phyloP scores from a whole-genome alignment of 2,329 filamentous ascomycete species.

The Penicillium aurantiogriseum region DNA sequence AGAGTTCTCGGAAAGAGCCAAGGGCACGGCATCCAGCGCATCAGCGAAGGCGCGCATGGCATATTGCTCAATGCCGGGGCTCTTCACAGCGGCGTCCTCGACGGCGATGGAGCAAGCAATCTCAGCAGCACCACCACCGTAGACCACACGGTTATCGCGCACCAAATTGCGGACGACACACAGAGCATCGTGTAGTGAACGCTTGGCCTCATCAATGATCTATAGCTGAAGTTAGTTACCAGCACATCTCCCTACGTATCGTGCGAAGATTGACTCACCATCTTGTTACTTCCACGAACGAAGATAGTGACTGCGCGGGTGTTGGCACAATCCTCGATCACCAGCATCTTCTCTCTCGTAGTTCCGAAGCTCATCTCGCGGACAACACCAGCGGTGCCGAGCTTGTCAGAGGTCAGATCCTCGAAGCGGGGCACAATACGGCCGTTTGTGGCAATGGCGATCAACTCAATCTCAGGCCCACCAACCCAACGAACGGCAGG shows the following conservation, averaged over 20 bases:
- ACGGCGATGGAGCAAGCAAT: conserved; percentile 96
- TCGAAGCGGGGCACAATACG: conserved; percentile 97
- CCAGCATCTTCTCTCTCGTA: conserved; percentile 97
- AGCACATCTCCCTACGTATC: not conserved
- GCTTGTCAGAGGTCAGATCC: conserved; percentile 85
- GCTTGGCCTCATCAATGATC: conserved; percentile 99
- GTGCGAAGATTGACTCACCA: conserved; percentile 60
- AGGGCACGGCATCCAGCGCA: conserved; percentile 86
- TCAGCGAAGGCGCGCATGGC: conserved; percentile 98
- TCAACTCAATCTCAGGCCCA: conserved; percentile 95
- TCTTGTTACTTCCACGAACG: conserved; percentile 97
- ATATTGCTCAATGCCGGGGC: conserved; percentile 96
- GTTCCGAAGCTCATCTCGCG: conserved; percentile 96
- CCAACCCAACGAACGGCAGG: conserved; percentile 98
- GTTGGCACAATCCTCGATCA: conserved; percentile 99
- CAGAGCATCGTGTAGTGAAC: conserved; percentile 93
- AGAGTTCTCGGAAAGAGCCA: conserved; percentile 97
- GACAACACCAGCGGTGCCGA: conserved; percentile 85
- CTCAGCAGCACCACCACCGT: conserved; percentile 93
- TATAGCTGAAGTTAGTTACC: conserved; percentile 39
- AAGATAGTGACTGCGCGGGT: conserved; percentile 95
- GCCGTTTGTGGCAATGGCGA: conserved; percentile 97
- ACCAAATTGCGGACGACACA: conserved; percentile 98
- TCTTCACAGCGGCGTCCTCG: conserved; percentile 91
- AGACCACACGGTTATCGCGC: conserved; percentile 93